Conservation (phyloP, 768 basidiomycete genomes). For the Naematelia encephala region DNA sequence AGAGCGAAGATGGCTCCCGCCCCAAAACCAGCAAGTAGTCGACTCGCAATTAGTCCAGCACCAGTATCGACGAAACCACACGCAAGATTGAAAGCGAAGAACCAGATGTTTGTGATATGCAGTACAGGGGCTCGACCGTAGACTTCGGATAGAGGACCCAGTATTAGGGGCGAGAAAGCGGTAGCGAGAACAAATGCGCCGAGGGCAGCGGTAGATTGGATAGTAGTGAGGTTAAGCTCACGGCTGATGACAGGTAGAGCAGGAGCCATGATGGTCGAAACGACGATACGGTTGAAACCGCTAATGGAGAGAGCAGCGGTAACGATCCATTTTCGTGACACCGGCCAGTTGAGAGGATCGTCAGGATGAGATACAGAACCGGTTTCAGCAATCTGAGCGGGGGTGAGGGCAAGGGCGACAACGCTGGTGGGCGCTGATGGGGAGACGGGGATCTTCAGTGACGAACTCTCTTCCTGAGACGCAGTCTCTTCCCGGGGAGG, state of each 20-base stretch:
- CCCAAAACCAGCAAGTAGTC: constrained; percentile 7
- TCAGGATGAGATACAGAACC: not conserved
- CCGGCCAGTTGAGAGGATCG: constrained; percentile 9
- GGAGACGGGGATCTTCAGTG: too few species aligned
- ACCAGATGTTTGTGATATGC: constrained; percentile 6
- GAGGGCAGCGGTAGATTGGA: constrained; percentile 1
- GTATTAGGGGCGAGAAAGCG: constrained; percentile 6
- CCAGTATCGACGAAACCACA: constrained; percentile 10
- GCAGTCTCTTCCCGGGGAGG: too few species aligned
- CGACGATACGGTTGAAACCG: constrained; percentile 8
- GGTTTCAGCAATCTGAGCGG: too few species aligned
- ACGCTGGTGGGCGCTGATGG: too few species aligned
- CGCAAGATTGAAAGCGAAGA: constrained; percentile 6
- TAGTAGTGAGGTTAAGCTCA: constrained; percentile 1
- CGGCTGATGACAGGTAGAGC: constrained; percentile 1
- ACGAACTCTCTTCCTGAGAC: too few species aligned
- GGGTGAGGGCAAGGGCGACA: not conserved
- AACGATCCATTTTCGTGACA: constrained; percentile 10
- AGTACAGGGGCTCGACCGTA: constrained; percentile 3
- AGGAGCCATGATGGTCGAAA: constrained; percentile 10
- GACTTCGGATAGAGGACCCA: constrained; percentile 5
- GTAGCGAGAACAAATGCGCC: constrained; percentile 8
- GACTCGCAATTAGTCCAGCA: constrained; percentile 3
- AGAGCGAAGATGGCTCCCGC: constrained; percentile 5
- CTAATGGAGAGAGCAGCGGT: constrained; percentile 4